Evolutionary conservation across 2,329 filamentous ascomycete genomes (phyloP).

Genomic region (Botrytis deweyae): DNA sequence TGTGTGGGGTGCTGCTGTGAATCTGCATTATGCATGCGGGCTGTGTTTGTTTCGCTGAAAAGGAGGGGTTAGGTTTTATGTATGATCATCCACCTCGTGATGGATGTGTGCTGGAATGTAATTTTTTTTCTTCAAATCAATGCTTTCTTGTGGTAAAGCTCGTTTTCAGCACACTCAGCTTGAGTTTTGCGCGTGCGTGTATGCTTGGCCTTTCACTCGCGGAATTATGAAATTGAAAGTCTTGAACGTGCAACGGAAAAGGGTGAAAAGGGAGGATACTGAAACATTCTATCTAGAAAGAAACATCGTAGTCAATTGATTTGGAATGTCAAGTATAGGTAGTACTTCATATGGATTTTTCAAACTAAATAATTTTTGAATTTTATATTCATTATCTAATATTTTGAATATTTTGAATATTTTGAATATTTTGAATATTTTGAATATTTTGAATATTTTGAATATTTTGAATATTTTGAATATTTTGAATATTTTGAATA

Average conservation of each 20-base stretch:
- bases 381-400: too few species aligned
- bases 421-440: too few species aligned
- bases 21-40: neutral
- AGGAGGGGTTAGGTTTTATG: neutral
- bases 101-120: conserved; percentile 2
- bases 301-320: neutral
- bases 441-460: too few species aligned
- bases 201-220: neutral
- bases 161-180: neutral
- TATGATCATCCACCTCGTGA: conserved; percentile 1
- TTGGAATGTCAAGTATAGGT: neutral
- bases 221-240: too few species aligned
- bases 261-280: neutral
- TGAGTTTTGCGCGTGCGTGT: neutral
- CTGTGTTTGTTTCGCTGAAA: neutral
- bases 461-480: too few species aligned
- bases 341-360: too few species aligned
- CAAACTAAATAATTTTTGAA: too few species aligned
- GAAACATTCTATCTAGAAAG: neutral
- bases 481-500: too few species aligned
- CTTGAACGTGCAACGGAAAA: neutral
- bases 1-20: neutral
- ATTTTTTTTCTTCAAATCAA: neutral
- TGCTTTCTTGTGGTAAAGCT: neutral
- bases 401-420: too few species aligned